Conservation (phyloP, 441 rosid genomes). For the Mallotus repandus region DNA sequence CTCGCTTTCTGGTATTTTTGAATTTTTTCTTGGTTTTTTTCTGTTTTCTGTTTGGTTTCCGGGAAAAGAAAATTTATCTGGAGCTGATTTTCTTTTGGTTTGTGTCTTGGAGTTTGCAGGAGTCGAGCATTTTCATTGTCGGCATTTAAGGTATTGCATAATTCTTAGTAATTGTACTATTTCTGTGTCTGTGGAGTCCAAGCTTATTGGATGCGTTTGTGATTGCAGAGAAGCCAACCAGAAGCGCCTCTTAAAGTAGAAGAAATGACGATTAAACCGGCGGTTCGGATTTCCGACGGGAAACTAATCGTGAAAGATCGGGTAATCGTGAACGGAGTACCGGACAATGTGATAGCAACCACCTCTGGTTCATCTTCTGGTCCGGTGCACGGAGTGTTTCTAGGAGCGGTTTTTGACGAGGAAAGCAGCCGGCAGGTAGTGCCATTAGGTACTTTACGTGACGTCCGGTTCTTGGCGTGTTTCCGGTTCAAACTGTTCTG, state of each 20-base stretch:
- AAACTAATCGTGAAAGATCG: constrained; percentile 65
- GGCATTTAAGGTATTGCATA: constrained; percentile 46
- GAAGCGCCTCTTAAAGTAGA: constrained; percentile 20
- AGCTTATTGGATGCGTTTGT: too few species aligned
- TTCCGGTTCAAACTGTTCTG: constrained; percentile 94
- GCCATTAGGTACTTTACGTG: constrained; percentile 53
- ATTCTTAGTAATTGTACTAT: not conserved
- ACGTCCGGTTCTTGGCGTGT: constrained; percentile 82
- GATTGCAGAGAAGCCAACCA: constrained; percentile 38
- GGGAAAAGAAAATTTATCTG: not conserved
- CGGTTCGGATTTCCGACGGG: constrained; percentile 58
- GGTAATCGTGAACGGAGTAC: constrained; percentile 57
- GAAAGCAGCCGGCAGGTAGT: constrained; percentile 64
- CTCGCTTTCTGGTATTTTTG: constrained; percentile 33
- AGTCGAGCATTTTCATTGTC: constrained; percentile 30
- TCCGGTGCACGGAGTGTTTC: constrained; percentile 71
- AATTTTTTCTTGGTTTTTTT: not conserved
- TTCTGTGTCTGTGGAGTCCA: too few species aligned
- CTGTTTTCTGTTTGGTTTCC: not conserved
- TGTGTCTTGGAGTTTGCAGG: constrained; percentile 45
- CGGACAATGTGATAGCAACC: constrained; percentile 71
- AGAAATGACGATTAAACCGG: constrained; percentile 80
- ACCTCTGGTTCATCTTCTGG: constrained; percentile 68
- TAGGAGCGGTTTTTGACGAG: constrained; percentile 65
- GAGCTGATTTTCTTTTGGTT: not conserved